These are phyloP conservation scores for Trypanosoma platydactyli DNA, from an alignment of 208 protist genomes.

Conservation along the genomic window DNA sequence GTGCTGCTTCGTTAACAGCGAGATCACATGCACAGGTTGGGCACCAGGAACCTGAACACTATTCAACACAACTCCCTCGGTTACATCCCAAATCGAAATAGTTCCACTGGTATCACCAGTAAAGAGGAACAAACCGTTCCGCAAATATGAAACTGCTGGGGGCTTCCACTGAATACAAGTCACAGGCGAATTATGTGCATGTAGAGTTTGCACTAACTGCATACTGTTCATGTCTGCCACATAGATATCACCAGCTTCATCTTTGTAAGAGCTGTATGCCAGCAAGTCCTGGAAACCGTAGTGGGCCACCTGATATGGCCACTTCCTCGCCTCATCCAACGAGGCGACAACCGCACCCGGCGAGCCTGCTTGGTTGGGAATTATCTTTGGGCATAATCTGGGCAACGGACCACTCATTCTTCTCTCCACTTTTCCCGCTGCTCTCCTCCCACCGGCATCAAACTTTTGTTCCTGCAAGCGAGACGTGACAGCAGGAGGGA, in stretches of 20 bases:
- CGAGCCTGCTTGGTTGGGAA: slow-evolving; percentile 16
- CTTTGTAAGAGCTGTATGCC: slow-evolving; percentile 50
- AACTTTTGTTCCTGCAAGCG: not conserved
- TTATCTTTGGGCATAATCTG: slow-evolving; percentile 24
- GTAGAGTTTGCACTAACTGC: slow-evolving; percentile 75
- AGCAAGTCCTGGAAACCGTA: slow-evolving; percentile 73
- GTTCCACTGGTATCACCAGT: slow-evolving; percentile 52
- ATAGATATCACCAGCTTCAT: slow-evolving; percentile 51
- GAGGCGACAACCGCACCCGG: slow-evolving; percentile 2
- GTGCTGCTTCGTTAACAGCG: slow-evolving; percentile 51
- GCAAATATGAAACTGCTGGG: slow-evolving; percentile 53
- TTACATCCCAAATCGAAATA: slow-evolving; percentile 78
- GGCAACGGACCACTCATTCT: slow-evolving; percentile 11
- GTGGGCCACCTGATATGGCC: slow-evolving; percentile 52
- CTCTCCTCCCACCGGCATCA: not conserved
- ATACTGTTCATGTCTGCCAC: slow-evolving; percentile 79
- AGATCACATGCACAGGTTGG: slow-evolving; percentile 42
- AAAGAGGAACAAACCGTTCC: slow-evolving; percentile 65
- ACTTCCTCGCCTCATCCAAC: slow-evolving; percentile 27
- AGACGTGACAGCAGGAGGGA: slow-evolving; percentile 20
- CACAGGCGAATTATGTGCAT: slow-evolving; percentile 50
- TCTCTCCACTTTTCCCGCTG: not conserved
- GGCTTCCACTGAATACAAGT: slow-evolving; percentile 70
- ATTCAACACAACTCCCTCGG: slow-evolving; percentile 56
- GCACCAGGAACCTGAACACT: slow-evolving; percentile 47